Evolutionary conservation across 306 rosid genomes (phyloP).

Genomic region (Lagenaria siceraria): DNA sequence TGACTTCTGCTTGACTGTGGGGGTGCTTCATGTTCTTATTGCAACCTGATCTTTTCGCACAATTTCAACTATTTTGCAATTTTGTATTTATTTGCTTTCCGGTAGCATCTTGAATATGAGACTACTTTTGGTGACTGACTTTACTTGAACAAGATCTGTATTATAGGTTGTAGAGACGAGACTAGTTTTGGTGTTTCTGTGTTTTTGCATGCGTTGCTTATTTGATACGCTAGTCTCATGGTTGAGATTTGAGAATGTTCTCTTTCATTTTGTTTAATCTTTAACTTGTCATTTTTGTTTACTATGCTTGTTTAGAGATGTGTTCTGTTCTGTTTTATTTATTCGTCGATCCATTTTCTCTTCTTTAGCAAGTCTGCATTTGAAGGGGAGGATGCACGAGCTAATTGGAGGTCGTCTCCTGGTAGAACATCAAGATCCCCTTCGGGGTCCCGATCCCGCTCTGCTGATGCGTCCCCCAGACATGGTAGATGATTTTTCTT

Average conservation of each 20-base stretch:
- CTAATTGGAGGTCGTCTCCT: slow-evolving; percentile 57
- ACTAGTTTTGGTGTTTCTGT: not conserved
- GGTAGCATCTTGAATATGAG: not conserved
- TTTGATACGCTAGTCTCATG: not conserved
- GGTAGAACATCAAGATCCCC: slow-evolving; percentile 72
- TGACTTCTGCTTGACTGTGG: not conserved
- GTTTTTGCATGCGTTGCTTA: not conserved
- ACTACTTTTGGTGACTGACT: too few species aligned
- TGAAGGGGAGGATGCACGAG: slow-evolving; percentile 43
- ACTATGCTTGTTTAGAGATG: not conserved
- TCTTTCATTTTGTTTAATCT: not conserved
- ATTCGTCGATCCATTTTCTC: not conserved
- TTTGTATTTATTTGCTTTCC: not conserved
- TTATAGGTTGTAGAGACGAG: too few species aligned
- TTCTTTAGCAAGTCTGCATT: slow-evolving; percentile 50
- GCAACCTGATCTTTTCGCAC: not conserved
- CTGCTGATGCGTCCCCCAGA: slow-evolving; percentile 58
- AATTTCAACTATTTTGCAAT: not conserved
- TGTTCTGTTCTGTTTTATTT: not conserved
- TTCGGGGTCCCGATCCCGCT: slow-evolving; percentile 67
- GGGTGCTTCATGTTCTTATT: not conserved
- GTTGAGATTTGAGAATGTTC: not conserved
- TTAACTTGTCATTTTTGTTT: not conserved
- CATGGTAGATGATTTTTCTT: slow-evolving; percentile 28
- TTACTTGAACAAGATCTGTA: too few species aligned